These are phyloP conservation scores for Hirsutella thompsonii DNA, from an alignment of 2,329 filamentous ascomycete species.

Conservation along the genomic window DNA sequence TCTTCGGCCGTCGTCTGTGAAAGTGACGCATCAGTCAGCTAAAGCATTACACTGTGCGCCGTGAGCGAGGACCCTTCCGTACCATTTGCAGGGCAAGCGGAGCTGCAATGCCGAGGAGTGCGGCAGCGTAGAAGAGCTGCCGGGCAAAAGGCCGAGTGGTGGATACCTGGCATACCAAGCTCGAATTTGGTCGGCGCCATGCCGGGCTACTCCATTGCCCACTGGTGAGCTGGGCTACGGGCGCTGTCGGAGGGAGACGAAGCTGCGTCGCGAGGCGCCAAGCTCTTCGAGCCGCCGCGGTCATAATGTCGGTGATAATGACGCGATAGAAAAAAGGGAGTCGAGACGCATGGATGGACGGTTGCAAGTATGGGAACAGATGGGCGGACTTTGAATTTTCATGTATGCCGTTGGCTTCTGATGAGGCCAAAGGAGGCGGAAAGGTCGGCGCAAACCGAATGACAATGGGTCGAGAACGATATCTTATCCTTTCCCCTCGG, in stretches of 20 bases:
- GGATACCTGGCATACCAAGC: slow-evolving; percentile 9
- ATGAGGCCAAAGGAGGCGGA: neutral
- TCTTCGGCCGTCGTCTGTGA: slow-evolving; percentile 27
- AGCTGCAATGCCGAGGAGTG: slow-evolving; percentile 36
- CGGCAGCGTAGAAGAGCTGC: slow-evolving; percentile 20
- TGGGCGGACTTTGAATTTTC: neutral
- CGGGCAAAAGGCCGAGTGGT: slow-evolving; percentile 8
- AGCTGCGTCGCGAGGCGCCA: slow-evolving; percentile 18
- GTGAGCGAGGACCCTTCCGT: slow-evolving; percentile 10
- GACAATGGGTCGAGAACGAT: neutral
- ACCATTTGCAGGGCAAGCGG: slow-evolving; percentile 49
- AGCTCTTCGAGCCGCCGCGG: slow-evolving; percentile 14
- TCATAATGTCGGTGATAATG: slow-evolving; percentile 10
- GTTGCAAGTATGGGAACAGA: neutral
- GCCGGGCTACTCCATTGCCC: slow-evolving; percentile 12
- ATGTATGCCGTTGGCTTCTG: neutral
- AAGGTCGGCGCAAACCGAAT: neutral
- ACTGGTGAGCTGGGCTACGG: slow-evolving; percentile 8
- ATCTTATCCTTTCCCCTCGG: neutral
- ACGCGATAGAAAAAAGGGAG: neutral
- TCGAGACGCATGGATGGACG: neutral
- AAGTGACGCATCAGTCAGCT: slow-evolving; percentile 5
- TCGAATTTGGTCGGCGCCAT: slow-evolving; percentile 13
- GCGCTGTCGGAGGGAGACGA: slow-evolving; percentile 8
- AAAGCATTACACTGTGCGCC: neutral